Evolutionary conservation across 345 rosid species (phyloP).

Genomic region (Crucihimalaya himalaica): DNA sequence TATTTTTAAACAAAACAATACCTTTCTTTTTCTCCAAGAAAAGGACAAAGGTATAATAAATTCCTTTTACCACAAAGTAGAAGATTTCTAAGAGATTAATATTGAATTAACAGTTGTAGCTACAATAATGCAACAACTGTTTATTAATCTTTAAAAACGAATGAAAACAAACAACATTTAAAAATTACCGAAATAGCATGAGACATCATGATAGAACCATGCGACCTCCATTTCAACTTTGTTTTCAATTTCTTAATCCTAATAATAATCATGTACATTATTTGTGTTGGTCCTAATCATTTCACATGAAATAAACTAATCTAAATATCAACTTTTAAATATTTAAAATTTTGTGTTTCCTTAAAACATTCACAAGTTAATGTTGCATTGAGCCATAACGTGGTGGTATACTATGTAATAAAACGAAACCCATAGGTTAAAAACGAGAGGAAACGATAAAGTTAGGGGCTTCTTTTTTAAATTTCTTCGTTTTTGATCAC

Average conservation of each 20-base stretch:
- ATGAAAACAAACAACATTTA: not conserved
- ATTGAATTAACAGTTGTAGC: not conserved
- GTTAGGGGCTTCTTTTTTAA: slow-evolving; percentile 6
- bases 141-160: not conserved
- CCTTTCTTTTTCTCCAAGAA: slow-evolving; percentile 29
- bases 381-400: not conserved
- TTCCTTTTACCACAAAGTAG: not conserved
- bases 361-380: not conserved
- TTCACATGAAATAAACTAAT: slow-evolving; percentile 17
- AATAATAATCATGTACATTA: not conserved
- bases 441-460: not conserved
- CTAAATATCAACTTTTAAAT: not conserved
- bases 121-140: not conserved
- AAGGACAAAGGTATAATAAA: slow-evolving; percentile 10
- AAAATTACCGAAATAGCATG: not conserved
- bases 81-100: not conserved
- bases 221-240: not conserved
- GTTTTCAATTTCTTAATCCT: not conserved
- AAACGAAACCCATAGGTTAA: not conserved
- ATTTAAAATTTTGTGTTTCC: not conserved
- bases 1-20: not conserved
- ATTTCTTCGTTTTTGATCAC: slow-evolving; percentile 25
- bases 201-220: slow-evolving; percentile 23
- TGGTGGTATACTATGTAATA: not conserved
- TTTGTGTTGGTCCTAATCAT: slow-evolving; percentile 1